Conservation (phyloP, 495 filamentous ascomycete species). For the Penicillium coffeae region DNA sequence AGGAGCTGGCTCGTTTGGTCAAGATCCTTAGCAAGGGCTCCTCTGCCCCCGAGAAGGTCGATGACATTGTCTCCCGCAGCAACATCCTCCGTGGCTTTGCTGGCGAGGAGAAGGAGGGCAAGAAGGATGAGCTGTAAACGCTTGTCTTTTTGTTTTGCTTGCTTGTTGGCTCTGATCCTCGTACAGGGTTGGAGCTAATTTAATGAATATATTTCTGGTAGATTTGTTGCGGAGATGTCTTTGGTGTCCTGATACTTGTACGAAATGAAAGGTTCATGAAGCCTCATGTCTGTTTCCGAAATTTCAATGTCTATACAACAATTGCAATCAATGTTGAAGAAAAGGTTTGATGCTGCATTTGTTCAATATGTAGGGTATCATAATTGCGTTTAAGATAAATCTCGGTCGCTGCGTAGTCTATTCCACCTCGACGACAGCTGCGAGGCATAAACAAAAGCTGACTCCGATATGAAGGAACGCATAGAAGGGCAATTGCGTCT, state of each 20-base stretch:
- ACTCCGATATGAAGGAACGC: neutral
- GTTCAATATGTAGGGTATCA: conserved; percentile 22
- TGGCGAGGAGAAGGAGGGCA: conserved; percentile 32
- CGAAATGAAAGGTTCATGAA: conserved; percentile 11
- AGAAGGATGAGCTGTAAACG: conserved; percentile 67
- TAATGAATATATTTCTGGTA: conserved; percentile 7
- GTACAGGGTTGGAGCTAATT: neutral
- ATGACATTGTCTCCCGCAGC: conserved; percentile 80
- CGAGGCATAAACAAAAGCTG: neutral
- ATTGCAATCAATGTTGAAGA: neutral
- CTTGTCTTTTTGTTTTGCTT: conserved; percentile 3
- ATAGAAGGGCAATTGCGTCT: neutral
- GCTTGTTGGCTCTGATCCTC: conserved; percentile 7
- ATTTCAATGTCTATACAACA: no score
- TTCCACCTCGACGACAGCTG: neutral
- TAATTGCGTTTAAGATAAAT: conserved; percentile 10
- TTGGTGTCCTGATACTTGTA: conserved; percentile 15
- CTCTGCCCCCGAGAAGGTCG: conserved; percentile 78
- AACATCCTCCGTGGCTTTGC: conserved; percentile 86
- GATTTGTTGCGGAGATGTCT: neutral
- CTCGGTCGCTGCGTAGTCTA: neutral
- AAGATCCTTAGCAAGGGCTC: conserved; percentile 81
- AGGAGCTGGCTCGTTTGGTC: conserved; percentile 79
- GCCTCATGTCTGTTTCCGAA: neutral
- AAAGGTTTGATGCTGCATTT: conserved; percentile 1